Evolutionary conservation across 495 filamentous ascomycete species (phyloP), one percentile per base, ranked within the genome.

Genomic region (Aspergillus ostianus): DNA sequence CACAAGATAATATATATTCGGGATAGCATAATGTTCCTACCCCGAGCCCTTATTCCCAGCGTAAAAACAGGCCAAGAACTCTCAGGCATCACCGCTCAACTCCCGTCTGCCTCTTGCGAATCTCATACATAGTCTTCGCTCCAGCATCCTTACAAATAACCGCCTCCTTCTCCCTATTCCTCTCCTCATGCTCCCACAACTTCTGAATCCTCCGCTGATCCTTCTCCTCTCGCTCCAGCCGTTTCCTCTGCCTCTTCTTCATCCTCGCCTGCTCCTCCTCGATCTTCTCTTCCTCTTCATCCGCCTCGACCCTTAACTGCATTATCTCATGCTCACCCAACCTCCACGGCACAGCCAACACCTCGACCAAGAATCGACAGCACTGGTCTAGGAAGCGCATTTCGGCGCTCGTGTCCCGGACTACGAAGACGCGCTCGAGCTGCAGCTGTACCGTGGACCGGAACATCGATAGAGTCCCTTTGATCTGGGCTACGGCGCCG

Each of bases 351-450:
- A 73, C 73, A 10, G 74, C 73, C 27, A 98, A 79, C 7, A 91
- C 78, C 9, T 89, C 80, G 15, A 70, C 74, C 23, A 84, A 78
- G 63, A 91, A 93, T 56, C 77, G 73, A 7, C 75, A 67, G 13
- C 84, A 81, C 71, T 90, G 85, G 23, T 83, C 80, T 85, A 92
- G 88, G n/a, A 90, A 92, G 15, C 70, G 67, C 27, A 90, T 87
- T 68, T 98, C 94, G 23, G 87, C 82, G 60, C 86, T 86, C n/a
- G 88, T 91, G 41, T 86, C 82, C 0, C 61, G 60, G 0, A 93
- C 54, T 0, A 81, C 65, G 50, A 70, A 74, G 19, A 92, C 75
- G 29, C 88, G 87, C 64, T 93, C 87, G 6, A 91, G 70, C 27
- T 87, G 73, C 8, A 97, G 72, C 66, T 96, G 90, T 62, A 75